Percentiles rank a stretch among this genome's conserved stretches.
Evolutionary conservation across 148 eudicot species (phyloP).

Genomic region (Diospyros kaki): DNA sequence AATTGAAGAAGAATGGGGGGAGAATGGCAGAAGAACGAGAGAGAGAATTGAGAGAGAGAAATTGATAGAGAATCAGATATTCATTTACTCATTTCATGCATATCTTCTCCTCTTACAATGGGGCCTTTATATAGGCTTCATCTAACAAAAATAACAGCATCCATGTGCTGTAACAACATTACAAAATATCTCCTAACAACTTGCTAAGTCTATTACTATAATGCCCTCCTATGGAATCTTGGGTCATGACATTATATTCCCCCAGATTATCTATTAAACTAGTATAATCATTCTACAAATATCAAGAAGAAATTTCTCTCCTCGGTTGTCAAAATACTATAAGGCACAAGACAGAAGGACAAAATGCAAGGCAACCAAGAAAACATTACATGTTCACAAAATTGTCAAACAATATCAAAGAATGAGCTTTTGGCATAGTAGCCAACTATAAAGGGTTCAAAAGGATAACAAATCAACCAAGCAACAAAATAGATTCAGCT

Average conservation of each 20-base stretch:
- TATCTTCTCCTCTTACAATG: too few species aligned
- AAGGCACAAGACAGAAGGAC: neutral
- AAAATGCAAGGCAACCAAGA: neutral
- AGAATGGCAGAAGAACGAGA: too few species aligned
- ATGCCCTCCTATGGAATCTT: too few species aligned
- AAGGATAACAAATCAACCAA: neutral
- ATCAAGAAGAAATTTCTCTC: neutral
- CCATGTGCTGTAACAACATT: too few species aligned
- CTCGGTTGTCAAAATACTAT: neutral
- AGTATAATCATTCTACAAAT: neutral
- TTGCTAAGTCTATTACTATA: too few species aligned
- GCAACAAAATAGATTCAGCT: neutral
- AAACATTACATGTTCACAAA: neutral
- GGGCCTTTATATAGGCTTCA: too few species aligned
- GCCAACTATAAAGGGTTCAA: neutral
- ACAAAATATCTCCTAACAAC: too few species aligned
- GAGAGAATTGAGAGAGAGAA: too few species aligned
- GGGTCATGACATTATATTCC: neutral
- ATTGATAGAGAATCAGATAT: too few species aligned
- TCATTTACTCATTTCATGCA: too few species aligned
- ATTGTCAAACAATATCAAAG: neutral
- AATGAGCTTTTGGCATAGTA: neutral
- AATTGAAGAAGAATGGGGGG: too few species aligned
- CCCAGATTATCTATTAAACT: neutral
- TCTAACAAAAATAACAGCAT: too few species aligned